These are phyloP conservation scores for Inonotus obliquus DNA, from an alignment of 1,284 basidiomycete species.

Conservation along the genomic window DNA sequence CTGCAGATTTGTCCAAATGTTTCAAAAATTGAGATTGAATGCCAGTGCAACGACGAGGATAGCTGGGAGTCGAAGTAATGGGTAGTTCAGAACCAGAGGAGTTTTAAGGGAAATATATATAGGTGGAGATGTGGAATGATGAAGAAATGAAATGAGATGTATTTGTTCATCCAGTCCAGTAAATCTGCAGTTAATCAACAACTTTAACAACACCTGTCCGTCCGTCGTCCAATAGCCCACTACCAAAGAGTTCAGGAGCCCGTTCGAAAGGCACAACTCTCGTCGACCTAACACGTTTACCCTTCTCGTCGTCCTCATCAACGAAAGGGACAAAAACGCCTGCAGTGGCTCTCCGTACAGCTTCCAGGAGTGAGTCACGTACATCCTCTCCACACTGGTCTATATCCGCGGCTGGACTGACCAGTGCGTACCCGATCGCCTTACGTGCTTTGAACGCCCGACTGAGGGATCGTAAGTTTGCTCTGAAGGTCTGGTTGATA, in stretches of 20 bases:
- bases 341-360: slow-evolving; percentile 19
- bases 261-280: slow-evolving; percentile 16
- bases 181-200: background rate
- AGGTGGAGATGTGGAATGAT: background rate
- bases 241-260: slow-evolving; percentile 11
- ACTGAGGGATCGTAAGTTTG: slow-evolving; percentile 60
- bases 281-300: background rate
- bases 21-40: too few species aligned
- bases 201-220: slow-evolving; percentile 15
- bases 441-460: slow-evolving; percentile 19
- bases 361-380: slow-evolving; percentile 24
- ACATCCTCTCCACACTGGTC: slow-evolving; percentile 29
- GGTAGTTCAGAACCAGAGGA: background rate
- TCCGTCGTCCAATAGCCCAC: slow-evolving; percentile 1
- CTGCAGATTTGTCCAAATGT: too few species aligned
- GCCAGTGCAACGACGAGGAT: too few species aligned
- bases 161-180: background rate
- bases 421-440: slow-evolving; percentile 26
- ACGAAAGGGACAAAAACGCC: background rate
- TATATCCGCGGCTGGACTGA: slow-evolving; percentile 26
- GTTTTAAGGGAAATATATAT: background rate
- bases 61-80: too few species aligned
- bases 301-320: background rate
- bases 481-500: slow-evolving; percentile 64
- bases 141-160: too few species aligned